A percentile compares a stretch with the other conserved stretches of the same genome.
Evolutionary conservation across 345 rosid species (phyloP).

Genomic region (Linum usitatissimum): DNA sequence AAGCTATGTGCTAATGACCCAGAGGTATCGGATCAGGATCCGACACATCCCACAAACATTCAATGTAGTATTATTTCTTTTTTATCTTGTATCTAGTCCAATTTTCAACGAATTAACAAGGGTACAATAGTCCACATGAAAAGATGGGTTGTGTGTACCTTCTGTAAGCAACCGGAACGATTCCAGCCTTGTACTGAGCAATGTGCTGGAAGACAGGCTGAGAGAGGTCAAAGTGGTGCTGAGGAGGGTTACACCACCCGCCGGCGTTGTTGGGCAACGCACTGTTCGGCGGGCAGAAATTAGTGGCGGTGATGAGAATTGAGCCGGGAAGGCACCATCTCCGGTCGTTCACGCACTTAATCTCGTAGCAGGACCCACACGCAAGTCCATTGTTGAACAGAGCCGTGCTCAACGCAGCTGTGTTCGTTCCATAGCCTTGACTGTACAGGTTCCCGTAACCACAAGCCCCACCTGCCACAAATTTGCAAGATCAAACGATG

Average conservation of each 20-base stretch:
- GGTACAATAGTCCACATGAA: background rate
- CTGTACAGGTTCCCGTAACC: constrained; percentile 2
- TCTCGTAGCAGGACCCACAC: constrained; percentile 5
- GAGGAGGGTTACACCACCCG: constrained; percentile 6
- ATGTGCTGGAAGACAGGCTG: constrained; percentile 5
- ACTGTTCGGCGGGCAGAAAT: constrained; percentile 6
- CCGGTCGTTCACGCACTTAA: background rate
- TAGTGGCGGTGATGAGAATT: constrained; percentile 2
- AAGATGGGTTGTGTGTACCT: background rate
- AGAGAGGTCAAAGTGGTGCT: constrained; percentile 2
- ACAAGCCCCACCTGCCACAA: constrained; percentile 1
- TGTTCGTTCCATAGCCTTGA: constrained; percentile 4
- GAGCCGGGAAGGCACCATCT: constrained; percentile 3
- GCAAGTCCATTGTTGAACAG: constrained; percentile 1
- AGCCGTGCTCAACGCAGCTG: constrained; percentile 3
- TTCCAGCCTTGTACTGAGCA: constrained; percentile 3
- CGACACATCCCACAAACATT: too few species aligned
- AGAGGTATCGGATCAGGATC: too few species aligned
- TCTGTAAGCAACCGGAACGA: constrained; percentile 3
- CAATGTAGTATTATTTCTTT: too few species aligned
- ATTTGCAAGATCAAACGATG: too few species aligned
- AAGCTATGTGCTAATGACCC: too few species aligned
- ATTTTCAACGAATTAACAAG: too few species aligned
- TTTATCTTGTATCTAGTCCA: background rate
- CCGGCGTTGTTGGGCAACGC: constrained; percentile 3